Percentiles rank a stretch among this genome's conserved stretches.
These are phyloP conservation scores for Pseudocohnilembus persalinus DNA, from an alignment of 169 alveolate species.

Conservation along the genomic window DNA sequence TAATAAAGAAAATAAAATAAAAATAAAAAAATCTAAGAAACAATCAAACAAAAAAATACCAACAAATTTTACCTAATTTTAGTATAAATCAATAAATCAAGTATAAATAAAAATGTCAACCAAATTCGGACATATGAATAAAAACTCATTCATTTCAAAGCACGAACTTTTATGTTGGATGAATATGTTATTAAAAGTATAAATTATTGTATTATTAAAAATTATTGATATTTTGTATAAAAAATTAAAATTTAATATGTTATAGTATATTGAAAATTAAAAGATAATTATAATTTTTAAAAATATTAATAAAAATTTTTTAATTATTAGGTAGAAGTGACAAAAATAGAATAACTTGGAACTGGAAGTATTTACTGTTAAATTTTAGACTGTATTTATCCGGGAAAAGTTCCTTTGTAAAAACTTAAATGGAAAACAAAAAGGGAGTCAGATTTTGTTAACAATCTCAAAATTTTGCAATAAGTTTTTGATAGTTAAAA, in stretches of 20 bases:
- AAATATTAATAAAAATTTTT: no score
- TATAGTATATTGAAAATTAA: background rate
- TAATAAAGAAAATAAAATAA: no score
- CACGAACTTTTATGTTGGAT: conserved; percentile 39
- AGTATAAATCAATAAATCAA: background rate
- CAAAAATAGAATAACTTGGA: conserved; percentile 40
- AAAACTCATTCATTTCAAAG: conserved; percentile 26
- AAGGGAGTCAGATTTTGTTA: conserved; percentile 2
- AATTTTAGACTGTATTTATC: conserved; percentile 37
- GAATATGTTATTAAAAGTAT: conserved; percentile 26
- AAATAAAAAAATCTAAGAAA: no score
- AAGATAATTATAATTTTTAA: background rate
- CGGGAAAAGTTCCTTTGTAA: conserved; percentile 32
- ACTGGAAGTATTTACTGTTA: conserved; percentile 43
- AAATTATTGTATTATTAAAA: no score
- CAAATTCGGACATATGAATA: conserved; percentile 20
- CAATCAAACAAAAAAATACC: background rate
- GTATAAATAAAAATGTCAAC: background rate
- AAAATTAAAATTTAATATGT: background rate
- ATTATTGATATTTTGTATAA: background rate
- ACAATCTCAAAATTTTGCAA: conserved; percentile 8
- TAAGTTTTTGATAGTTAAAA: background rate
- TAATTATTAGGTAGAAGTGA: conserved; percentile 2
- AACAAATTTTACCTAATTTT: background rate
- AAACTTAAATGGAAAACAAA: conserved; percentile 13